Evolutionary conservation across 805 yeast genomes (phyloP).

Genomic region (Schwanniomyces sp.): DNA sequence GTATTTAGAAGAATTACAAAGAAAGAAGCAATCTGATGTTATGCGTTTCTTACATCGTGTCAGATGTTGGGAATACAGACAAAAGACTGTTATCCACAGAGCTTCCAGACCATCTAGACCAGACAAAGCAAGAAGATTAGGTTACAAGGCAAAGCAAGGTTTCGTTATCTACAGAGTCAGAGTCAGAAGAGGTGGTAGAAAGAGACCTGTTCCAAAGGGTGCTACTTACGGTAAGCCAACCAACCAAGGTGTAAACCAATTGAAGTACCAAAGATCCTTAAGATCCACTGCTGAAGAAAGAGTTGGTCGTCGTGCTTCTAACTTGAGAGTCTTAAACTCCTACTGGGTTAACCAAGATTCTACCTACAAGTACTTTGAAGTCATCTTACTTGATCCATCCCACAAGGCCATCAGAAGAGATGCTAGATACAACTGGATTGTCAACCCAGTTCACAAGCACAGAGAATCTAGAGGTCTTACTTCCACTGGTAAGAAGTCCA

Average conservation of each 20-base stretch:
- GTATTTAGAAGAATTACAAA: slow-evolving; percentile 97
- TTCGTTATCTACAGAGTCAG: slow-evolving; percentile 97
- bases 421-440: slow-evolving; percentile 99
- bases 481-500: slow-evolving; percentile 95
- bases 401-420: slow-evolving; percentile 99
- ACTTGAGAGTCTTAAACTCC: slow-evolving; percentile 98
- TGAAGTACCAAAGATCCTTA: slow-evolving; percentile 98
- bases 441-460: slow-evolving; percentile 99
- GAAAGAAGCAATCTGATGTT: slow-evolving; percentile 99
- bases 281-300: slow-evolving; percentile 99
- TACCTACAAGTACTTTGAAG: slow-evolving; percentile 98
- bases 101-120: slow-evolving; percentile 99
- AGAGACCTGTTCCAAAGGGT: slow-evolving; percentile 99
- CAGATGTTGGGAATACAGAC: slow-evolving; percentile 99
- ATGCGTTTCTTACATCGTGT: slow-evolving; percentile 98
- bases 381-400: slow-evolving; percentile 93
- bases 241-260: slow-evolving; percentile 99
- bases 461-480: slow-evolving; percentile 99
- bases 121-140: slow-evolving; percentile 99
- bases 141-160: slow-evolving; percentile 99
- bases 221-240: slow-evolving; percentile 99
- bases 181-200: slow-evolving; percentile 99
- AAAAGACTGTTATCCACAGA: slow-evolving; percentile 97
- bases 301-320: slow-evolving; percentile 97
- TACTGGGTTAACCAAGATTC: slow-evolving; percentile 99